Base-by-base conservation (phyloP, 805 yeast genomes). In the Kodamaea neixiangensis region DNA sequence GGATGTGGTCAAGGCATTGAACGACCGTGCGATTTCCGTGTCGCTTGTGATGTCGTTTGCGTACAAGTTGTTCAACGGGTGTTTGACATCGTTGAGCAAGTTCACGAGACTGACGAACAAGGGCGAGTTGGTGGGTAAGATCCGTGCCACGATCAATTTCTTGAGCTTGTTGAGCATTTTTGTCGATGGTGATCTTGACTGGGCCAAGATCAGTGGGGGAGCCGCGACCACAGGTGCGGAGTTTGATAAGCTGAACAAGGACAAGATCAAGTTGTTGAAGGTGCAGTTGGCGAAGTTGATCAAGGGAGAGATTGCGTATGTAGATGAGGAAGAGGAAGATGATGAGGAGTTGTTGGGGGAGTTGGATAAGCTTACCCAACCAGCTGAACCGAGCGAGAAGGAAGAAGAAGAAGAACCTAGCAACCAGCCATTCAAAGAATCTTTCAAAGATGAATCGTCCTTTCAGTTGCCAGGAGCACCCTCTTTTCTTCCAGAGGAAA, bases 1-100 rank as follows among this genome's bases (percentile, higher is more conserved):
- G 5, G 62, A 71, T 17, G 58, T 81, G 2, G 65, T 60, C 37
- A 79, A 76, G 14, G 74, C 89, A 10, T 68, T 92, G 15, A 68
- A 68, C 21, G 89, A 86, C 57, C 83, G 82, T 54, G 11, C 53
- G 20, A 21, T 61, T 25, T 66, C 76, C 5, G 47, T 63, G n/a
- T 56, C 63, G 25, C 58, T 62, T 2, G 68, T 69, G 17, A 53
- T 68, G 51, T 50, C 64, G 18, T 74, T 74, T 56, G 60, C 67
- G 7, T 71, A 69, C 58, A 71, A 64, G 54, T 54, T 74, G 21
- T 72, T 64, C 58, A 70, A 69, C 54, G 58, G 60, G 49, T 67
- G 69, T 54, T 61, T 69, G 31, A 56, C 62, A 21, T 62, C 57
- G n/a, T 57, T 71, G 40, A 49, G 54, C 17, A 46, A 55, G 5